These are phyloP conservation scores for Kwoniella botswanensis DNA, from an alignment of 768 basidiomycete species.

Conservation along the genomic window DNA sequence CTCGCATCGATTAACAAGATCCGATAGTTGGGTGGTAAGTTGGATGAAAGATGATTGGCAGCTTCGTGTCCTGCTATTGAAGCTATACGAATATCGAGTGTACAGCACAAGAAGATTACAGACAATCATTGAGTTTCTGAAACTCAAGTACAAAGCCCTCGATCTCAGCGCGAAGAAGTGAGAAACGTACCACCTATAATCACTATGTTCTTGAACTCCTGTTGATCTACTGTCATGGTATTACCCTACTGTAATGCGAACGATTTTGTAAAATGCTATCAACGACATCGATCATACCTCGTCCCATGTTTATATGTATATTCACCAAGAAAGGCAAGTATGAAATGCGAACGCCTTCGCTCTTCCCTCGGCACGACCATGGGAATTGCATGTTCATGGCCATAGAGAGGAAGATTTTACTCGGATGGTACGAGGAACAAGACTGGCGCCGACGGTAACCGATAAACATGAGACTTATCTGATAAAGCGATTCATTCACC, in stretches of 20 bases:
- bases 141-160: too few relatives aligned
- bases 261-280: too few relatives aligned
- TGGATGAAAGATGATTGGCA: constrained; percentile 35
- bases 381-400: too few relatives aligned
- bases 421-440: background rate
- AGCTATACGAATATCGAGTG: constrained; percentile 28
- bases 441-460: background rate
- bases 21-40: constrained; percentile 28
- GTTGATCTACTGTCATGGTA: background rate
- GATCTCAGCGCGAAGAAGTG: background rate
- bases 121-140: background rate
- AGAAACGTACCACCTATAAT: constrained; percentile 51
- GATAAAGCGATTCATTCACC: background rate
- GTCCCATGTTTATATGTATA: background rate
- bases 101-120: too few relatives aligned
- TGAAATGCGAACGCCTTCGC: too few relatives aligned
- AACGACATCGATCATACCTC: too few relatives aligned
- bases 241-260: background rate
- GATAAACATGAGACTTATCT: background rate
- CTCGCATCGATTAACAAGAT: constrained; percentile 52
- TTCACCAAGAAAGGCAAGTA: background rate
- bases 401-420: background rate
- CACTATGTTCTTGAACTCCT: constrained; percentile 48
- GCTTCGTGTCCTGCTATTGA: constrained; percentile 42
- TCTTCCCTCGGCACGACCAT: too few relatives aligned